Evolutionary conservation across 2,329 filamentous ascomycete genomes (phyloP), one percentile per base, ranked within the genome.

Genomic region (Fusarium devonianum): DNA sequence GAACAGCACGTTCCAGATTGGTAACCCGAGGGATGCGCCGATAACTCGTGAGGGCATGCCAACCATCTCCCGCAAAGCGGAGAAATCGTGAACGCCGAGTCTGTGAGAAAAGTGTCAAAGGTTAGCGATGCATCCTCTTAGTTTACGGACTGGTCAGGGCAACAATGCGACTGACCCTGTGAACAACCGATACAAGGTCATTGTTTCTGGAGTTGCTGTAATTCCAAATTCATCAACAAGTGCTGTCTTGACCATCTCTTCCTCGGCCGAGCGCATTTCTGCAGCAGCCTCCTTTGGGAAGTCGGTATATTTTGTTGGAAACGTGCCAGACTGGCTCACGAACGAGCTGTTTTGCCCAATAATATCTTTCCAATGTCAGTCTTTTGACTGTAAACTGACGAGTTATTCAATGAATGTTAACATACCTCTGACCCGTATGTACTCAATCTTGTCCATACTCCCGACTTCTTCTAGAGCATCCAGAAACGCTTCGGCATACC

Each of bases 401-500:
- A 4, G 26, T 13, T 1, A 17, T 12, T 12, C 4, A 3, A n/a
- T n/a, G n/a, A 5, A 6, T 26, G 1, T 3, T 4, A 38, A 42
- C 43, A 12, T 21, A 53, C 49, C 57, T 39, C 60, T 43, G 2
- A 79, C 73, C 2, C 82, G 71, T 0, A 78, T 83, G 57, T 87
- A 86, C 14, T 75, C 67, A 10, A 87, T 80, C 36, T 76, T 73
- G 0, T 73, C 75, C 22, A 85, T 75, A 0, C 66, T 68, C 0
- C 71, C 76, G 1, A 87, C 70, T 53, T 87, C 83, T 49, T 76
- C 71, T 29, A 86, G 75, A 0, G 79, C 76, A 17, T 80, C 73
- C 0, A 73, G 67, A 54, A 85, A 85, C 1, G 76, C 74, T 0
- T 78, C 69, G 0, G 84, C 83, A 59, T 85, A 85, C n/a, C 84